Percentiles rank a stretch among this genome's conserved stretches.
Evolutionary conservation across 306 rosid species (phyloP).

Genomic region (Vigna nakashimae): DNA sequence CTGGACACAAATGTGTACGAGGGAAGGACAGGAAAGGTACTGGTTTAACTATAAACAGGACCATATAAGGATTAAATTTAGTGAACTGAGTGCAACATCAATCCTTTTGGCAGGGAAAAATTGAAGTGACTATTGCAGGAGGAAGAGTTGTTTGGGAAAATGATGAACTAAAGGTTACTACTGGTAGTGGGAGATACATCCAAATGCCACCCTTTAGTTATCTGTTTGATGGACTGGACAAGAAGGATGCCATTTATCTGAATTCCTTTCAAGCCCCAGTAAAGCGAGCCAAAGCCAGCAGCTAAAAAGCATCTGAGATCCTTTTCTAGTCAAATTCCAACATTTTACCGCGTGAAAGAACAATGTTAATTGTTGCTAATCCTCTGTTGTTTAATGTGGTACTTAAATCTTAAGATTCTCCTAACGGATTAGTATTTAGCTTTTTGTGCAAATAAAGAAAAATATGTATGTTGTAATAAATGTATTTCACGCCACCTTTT

Average conservation of each 20-base stretch:
- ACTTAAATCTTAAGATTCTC: no score
- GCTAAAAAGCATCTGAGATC: conserved; percentile 27
- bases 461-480: conserved; percentile 1
- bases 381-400: no score
- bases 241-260: conserved; percentile 73
- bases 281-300: conserved; percentile 53
- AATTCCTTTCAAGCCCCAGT: conserved; percentile 82
- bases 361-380: no score
- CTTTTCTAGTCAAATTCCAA: conserved; percentile 4
- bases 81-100: not conserved
- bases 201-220: conserved; percentile 72
- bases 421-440: not conserved
- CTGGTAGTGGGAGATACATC: conserved; percentile 80
- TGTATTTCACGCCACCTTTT: not conserved
- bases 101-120: conserved; percentile 68
- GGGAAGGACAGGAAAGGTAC: conserved; percentile 95
- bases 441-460: conserved; percentile 8
- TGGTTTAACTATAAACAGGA: conserved; percentile 21
- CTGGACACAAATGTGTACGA: conserved; percentile 83
- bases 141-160: conserved; percentile 97
- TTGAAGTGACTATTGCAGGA: conserved; percentile 89
- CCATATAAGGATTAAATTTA: not conserved
- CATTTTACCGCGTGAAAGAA: not conserved
- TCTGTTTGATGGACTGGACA: conserved; percentile 73
- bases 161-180: conserved; percentile 71